Evolutionary conservation across 306 rosid genomes (phyloP), one percentile per base, ranked within the genome.

Genomic region (Glycyrrhiza uralensis): DNA sequence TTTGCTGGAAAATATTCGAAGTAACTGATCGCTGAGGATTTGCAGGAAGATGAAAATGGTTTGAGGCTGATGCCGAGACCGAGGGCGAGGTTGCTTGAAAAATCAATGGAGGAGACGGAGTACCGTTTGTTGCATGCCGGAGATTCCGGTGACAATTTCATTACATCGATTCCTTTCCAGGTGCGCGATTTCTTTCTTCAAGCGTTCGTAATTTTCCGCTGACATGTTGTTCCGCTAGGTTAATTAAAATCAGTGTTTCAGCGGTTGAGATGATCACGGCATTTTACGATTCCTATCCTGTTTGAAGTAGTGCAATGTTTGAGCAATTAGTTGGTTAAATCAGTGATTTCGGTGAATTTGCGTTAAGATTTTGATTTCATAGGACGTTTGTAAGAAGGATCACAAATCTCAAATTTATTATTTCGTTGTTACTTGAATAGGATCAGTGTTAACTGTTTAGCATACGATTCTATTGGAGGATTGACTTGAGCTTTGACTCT

Each of bases 81-180:
- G 74, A 88, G 87, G 68, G 47, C 78, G 73, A 86, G 76, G 73
- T 58, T 69, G 66, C 81, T 77, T 49, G 87, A 88, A 52, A 69
- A 69, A 46, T 87, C 90, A 76, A 56, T 72, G 60, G 80, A 80
- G 23, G 76, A 72, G 29, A 63, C 42, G 23, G 78, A 80, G 70
- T 67, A 69, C 22, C 45, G 38, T 30, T 74, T 76, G 85, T 58
- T 86, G 81, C 60, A 72, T 29, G 26, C 82, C 19, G 99, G 97
- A 72, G 84, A 86, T 39, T 82, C 84, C 29, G 99, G 97, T 12
- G 97, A 91, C 39, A 75, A 83, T 72, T 89, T 88, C 62, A 7
- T 94, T 32, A 82, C 93, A n/a, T 75, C 83, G 41, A 89, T 94
- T 82, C 93, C 97, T 32, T 94, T 86, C 66, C 96, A 94, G 99